phyloP scores from a whole-genome alignment of 768 basidiomycete genomes.

The Suillus tomentosus region DNA sequence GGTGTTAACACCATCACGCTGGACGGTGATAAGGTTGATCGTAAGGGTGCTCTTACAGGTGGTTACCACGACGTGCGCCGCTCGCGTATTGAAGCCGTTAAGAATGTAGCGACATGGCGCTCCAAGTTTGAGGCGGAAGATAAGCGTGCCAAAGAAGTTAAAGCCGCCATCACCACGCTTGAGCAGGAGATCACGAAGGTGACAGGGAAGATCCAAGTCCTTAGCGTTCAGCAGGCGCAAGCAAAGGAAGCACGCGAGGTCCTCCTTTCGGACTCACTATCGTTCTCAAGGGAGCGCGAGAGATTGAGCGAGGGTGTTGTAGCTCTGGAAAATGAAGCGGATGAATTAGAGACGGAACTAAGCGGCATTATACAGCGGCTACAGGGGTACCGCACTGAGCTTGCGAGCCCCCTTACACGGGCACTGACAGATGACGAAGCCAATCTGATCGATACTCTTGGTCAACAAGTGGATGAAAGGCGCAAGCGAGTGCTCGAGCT shows the following conservation, averaged over 20 bases:
- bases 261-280: constrained; percentile 60
- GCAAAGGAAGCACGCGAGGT: constrained; percentile 68
- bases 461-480: constrained; percentile 73
- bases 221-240: constrained; percentile 69
- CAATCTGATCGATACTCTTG: constrained; percentile 60
- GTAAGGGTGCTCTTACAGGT: constrained; percentile 94
- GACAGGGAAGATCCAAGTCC: constrained; percentile 71
- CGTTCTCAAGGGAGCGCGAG: constrained; percentile 70
- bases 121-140: constrained; percentile 68
- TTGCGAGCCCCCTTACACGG: constrained; percentile 73
- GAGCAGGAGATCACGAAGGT: constrained; percentile 87
- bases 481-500: constrained; percentile 72
- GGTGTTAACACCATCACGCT: constrained; percentile 96
- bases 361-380: constrained; percentile 61
- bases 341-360: constrained; percentile 75
- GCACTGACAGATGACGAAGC: constrained; percentile 77
- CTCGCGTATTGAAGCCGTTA: constrained; percentile 88
- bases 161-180: constrained; percentile 61
- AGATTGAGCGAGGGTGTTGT: constrained; percentile 59
- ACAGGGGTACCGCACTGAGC: constrained; percentile 65
- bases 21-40: constrained; percentile 96
- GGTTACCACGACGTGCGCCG: constrained; percentile 93
- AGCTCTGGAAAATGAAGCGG: constrained; percentile 65
- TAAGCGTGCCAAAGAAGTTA: constrained; percentile 70
- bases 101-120: constrained; percentile 74